Base-by-base conservation (phyloP, 1,284 basidiomycete species). In the Erythrobasidium hasegawianum region DNA sequence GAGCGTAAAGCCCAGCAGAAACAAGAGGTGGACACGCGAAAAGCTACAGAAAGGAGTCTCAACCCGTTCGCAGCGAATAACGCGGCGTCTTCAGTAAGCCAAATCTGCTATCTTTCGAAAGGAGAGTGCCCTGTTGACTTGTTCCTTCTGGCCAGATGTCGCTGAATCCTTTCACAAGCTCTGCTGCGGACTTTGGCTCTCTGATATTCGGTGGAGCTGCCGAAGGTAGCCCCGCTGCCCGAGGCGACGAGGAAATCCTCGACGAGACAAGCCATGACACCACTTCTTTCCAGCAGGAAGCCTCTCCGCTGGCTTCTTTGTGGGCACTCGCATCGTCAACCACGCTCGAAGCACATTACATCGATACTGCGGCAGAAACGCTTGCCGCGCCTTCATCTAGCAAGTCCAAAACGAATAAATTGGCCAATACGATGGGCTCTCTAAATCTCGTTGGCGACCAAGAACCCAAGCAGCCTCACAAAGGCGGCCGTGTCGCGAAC, bases 341-440 rank as follows among this genome's bases (percentile, higher is more conserved):
- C 9, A 27, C 39, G 5, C 69, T 70, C 54, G 64, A 70, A 0
- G 20, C 70, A 8, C 66, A 71, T 16, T 75, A 74, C 57, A 57
- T 75, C 45, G 61, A 69, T 11, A 73, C 72, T 11, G 55, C 68
- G 26, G 69, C 69, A 56, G 72, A 73, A 62, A 67, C 64, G 11
- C 22, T 67, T 29, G 47, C 62, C 9, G 24, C 43, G 9, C 20
- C 43, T 7, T 47, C 43, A 20, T 16, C 20, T n/a, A 20, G n/a
- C 50, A 41, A 56, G 1, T 27, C 56, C 2, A 56, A 47, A 43
- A 57, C 10, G 55, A 45, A 16, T 33, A 67, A 22, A 50, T 61
- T 20, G 26, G 56, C 13, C 4, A 69, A 71, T 11, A 47, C 59
- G 14, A 39, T 71, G 24, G 68, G 56, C 5, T 43, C 55, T 2